Conservation (phyloP, 1,139 yeast genomes). For the Candida labiduridarum region DNA sequence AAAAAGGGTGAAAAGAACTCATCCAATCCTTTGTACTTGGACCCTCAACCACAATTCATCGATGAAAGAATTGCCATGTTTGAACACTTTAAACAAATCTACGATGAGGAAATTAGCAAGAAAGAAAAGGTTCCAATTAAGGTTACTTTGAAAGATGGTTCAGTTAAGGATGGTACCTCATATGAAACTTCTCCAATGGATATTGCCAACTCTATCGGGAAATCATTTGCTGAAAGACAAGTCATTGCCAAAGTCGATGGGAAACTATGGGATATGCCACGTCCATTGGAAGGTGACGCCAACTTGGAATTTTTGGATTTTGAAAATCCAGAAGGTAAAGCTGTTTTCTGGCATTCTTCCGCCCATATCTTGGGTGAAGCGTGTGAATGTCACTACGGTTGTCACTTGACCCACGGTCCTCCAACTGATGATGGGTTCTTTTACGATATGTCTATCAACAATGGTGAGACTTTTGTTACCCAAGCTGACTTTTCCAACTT, state of each 20-base stretch:
- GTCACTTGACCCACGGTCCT: slow-evolving; percentile 87
- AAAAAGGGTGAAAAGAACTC: slow-evolving; percentile 16
- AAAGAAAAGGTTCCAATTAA: slow-evolving; percentile 63
- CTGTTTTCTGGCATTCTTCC: slow-evolving; percentile 98
- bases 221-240: slow-evolving; percentile 79
- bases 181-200: slow-evolving; percentile 92
- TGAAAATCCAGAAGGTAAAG: slow-evolving; percentile 80
- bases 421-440: slow-evolving; percentile 98
- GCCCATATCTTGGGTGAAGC: slow-evolving; percentile 99
- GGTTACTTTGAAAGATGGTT: slow-evolving; percentile 86
- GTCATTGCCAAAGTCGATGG: slow-evolving; percentile 93
- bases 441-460: slow-evolving; percentile 91
- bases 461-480: slow-evolving; percentile 73
- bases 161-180: slow-evolving; percentile 72
- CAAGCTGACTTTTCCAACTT: slow-evolving; percentile 82
- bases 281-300: slow-evolving; percentile 83
- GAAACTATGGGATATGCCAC: slow-evolving; percentile 88
- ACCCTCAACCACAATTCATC: slow-evolving; percentile 83
- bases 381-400: slow-evolving; percentile 94
- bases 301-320: slow-evolving; percentile 73
- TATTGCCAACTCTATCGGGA: slow-evolving; percentile 82
- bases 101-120: slow-evolving; percentile 70
- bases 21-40: slow-evolving; percentile 48
- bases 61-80: slow-evolving; percentile 78
- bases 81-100: slow-evolving; percentile 76